These are phyloP conservation scores for Paramarasmius palmivorus DNA, from an alignment of 1,284 basidiomycete species.

Conservation along the genomic window DNA sequence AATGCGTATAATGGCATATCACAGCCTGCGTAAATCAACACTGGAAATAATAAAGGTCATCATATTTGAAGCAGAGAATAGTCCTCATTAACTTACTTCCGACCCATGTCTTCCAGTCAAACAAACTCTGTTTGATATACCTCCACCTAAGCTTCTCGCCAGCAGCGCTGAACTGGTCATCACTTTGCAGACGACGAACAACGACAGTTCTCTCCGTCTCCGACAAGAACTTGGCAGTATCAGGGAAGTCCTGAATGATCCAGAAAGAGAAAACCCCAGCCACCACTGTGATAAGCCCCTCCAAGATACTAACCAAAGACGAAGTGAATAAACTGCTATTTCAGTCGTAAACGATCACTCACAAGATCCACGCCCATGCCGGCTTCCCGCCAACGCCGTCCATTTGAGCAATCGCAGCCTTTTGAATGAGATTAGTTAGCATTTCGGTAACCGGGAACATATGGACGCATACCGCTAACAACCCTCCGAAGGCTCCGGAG, in stretches of 20 bases:
- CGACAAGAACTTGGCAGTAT: constrained; percentile 74
- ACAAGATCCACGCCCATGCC: constrained; percentile 74
- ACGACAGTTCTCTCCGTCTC: constrained; percentile 70
- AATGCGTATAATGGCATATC: constrained; percentile 75
- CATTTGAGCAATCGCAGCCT: constrained; percentile 72
- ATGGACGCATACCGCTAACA: constrained; percentile 55
- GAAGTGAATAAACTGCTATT: not conserved
- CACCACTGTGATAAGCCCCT: constrained; percentile 66
- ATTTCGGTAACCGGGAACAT: not conserved
- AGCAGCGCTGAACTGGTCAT: constrained; percentile 72
- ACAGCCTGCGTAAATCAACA: constrained; percentile 55
- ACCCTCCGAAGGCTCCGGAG: constrained; percentile 70
- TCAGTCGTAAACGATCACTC: constrained; percentile 27
- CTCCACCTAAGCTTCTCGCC: constrained; percentile 65
- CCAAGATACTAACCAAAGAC: constrained; percentile 40
- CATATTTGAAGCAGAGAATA: too few relatives aligned
- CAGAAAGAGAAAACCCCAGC: constrained; percentile 70
- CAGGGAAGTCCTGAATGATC: constrained; percentile 82
- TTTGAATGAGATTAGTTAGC: constrained; percentile 2
- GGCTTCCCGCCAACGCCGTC: constrained; percentile 66
- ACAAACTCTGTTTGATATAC: constrained; percentile 60
- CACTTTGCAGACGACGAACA: constrained; percentile 65
- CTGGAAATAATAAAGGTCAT: constrained; percentile 29
- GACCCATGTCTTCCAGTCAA: constrained; percentile 77
- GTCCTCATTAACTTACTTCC: constrained; percentile 49